Percentiles rank a stretch among this genome's conserved stretches.
Conservation (phyloP, 306 rosid genomes). For the Acacia acuminata region DNA sequence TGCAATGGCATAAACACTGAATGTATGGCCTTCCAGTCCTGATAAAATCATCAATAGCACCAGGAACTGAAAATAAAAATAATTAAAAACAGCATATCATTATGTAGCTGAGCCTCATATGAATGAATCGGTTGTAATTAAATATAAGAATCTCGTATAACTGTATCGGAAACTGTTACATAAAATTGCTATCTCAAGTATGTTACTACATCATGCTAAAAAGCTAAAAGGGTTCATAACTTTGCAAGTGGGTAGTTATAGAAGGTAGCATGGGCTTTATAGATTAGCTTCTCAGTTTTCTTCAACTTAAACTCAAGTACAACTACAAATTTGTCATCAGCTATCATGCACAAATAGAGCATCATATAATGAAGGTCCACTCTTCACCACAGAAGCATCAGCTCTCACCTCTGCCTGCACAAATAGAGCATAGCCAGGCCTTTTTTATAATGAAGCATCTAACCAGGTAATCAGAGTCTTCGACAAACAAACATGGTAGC, state of each 20-base stretch:
- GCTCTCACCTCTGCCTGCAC: conserved; percentile 70
- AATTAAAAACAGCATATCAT: neutral
- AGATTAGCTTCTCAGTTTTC: conserved; percentile 54
- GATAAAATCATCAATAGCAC: neutral
- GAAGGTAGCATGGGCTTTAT: conserved; percentile 43
- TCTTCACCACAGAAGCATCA: conserved; percentile 61
- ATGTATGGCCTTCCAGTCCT: neutral
- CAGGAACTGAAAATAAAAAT: neutral
- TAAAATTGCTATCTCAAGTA: neutral
- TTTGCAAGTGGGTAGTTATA: conserved; percentile 45
- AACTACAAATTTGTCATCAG: conserved; percentile 69
- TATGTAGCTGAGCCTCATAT: neutral
- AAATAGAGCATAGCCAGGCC: conserved; percentile 7
- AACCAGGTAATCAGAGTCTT: neutral
- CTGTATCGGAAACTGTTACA: neutral
- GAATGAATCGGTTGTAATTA: neutral
- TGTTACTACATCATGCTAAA: neutral
- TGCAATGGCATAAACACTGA: neutral
- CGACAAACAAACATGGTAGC: conserved; percentile 6
- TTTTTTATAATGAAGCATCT: conserved; percentile 1
- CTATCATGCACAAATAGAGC: no score
- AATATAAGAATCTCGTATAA: neutral
- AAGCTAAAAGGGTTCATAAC: conserved; percentile 28
- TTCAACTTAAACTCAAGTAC: conserved; percentile 58
- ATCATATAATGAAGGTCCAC: no score